Evolutionary conservation across 331 rosid genomes (phyloP).

Genomic region (Stylosanthes scabra): DNA sequence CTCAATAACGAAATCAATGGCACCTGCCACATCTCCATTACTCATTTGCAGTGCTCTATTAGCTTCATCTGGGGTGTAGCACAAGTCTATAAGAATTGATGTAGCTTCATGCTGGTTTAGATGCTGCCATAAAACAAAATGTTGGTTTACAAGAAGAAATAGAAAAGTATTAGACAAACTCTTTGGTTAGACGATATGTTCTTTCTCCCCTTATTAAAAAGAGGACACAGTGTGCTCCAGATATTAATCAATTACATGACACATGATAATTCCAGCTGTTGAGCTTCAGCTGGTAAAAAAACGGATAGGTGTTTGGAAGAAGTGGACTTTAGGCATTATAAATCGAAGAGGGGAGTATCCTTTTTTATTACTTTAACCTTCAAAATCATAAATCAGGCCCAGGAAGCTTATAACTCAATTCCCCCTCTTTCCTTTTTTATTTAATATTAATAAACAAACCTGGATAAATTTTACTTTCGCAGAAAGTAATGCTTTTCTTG

Average conservation of each 20-base stretch:
- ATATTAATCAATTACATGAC: no score
- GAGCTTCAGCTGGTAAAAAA: no score
- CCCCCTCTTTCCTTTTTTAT: no score
- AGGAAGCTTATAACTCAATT: no score
- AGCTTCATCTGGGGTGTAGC: constrained; percentile 66
- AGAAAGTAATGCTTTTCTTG: constrained; percentile 61
- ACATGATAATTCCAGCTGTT: no score
- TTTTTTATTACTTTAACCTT: no score
- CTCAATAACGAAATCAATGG: constrained; percentile 83
- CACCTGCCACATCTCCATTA: constrained; percentile 84
- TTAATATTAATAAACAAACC: constrained; percentile 45
- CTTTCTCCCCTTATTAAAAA: constrained; percentile 15
- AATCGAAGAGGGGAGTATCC: no score
- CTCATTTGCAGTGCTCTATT: constrained; percentile 85
- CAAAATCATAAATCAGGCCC: no score
- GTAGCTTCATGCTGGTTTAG: constrained; percentile 86
- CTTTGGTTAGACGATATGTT: not conserved
- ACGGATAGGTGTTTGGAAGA: no score
- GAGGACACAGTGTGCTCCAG: not conserved
- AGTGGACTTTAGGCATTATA: no score
- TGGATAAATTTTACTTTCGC: constrained; percentile 69
- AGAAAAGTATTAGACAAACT: not conserved
- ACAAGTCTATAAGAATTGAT: constrained; percentile 83
- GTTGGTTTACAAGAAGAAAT: constrained; percentile 13
- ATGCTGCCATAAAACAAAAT: constrained; percentile 56